phyloP scores from a whole-genome alignment of 306 rosid genomes.

The Alnus glutinosa region DNA sequence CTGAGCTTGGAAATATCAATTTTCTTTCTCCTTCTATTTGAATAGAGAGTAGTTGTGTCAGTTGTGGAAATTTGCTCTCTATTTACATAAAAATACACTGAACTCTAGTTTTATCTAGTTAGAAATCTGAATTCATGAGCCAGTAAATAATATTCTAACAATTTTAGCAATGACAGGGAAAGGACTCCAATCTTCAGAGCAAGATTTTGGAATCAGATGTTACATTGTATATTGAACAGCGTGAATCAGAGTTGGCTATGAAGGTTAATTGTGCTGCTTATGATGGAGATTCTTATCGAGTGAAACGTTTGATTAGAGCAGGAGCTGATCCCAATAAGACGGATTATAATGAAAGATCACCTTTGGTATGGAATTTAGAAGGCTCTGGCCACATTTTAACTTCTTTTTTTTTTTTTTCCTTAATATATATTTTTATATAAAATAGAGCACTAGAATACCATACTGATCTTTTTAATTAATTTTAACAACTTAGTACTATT shows the following conservation, averaged over 20 bases:
- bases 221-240: conserved; percentile 42
- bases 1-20: neutral
- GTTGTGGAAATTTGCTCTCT: neutral
- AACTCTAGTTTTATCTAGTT: neutral
- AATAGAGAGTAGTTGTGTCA: neutral
- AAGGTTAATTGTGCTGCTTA: conserved; percentile 58
- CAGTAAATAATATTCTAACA: conserved; percentile 6
- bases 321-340: conserved; percentile 65
- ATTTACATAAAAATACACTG: neutral
- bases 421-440: neutral
- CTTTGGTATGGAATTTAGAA: conserved; percentile 50
- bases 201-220: conserved; percentile 65
- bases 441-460: neutral
- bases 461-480: neutral
- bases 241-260: conserved; percentile 53
- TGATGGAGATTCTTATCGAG: conserved; percentile 47
- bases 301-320: conserved; percentile 54
- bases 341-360: conserved; percentile 70
- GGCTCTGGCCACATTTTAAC: neutral
- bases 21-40: no score
- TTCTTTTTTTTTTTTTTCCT: no score
- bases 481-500: neutral
- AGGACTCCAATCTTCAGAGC: conserved; percentile 37
- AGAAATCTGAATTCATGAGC: neutral
- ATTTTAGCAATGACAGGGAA: conserved; percentile 43